Evolutionary conservation across 2,329 filamentous ascomycete species (phyloP).

Genomic region (Monosporascus sp.): DNA sequence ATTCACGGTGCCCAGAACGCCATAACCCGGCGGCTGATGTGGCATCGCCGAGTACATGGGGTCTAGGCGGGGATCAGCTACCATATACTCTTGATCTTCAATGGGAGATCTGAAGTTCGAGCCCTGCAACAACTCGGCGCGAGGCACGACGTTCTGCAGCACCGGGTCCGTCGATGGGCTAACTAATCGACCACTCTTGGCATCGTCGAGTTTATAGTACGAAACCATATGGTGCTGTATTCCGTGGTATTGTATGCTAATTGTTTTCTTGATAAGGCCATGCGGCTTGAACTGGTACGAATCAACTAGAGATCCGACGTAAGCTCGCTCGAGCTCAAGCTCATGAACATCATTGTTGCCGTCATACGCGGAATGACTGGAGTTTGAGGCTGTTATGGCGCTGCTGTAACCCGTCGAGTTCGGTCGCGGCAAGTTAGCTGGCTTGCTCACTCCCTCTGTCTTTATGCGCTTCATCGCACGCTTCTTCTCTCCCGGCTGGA

Average conservation of each 20-base stretch:
- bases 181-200: constrained; percentile 54
- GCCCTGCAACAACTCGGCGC: constrained; percentile 51
- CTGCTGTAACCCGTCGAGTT: constrained; percentile 10
- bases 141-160: constrained; percentile 47
- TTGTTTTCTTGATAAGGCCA: constrained; percentile 88
- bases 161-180: constrained; percentile 52
- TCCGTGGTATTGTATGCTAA: constrained; percentile 70
- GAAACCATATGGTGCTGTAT: constrained; percentile 81
- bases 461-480: constrained; percentile 67
- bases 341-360: constrained; percentile 8
- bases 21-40: background rate
- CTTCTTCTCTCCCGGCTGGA: constrained; percentile 80
- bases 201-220: constrained; percentile 81
- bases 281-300: constrained; percentile 81
- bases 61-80: constrained; percentile 2
- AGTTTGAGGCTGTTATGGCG: background rate
- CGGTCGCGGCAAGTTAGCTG: constrained; percentile 20
- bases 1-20: constrained; percentile 1
- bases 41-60: background rate
- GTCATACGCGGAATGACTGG: constrained; percentile 1
- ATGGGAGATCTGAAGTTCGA: constrained; percentile 64
- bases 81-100: constrained; percentile 40
- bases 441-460: constrained; percentile 33
- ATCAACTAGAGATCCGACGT: constrained; percentile 82
- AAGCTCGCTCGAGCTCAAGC: constrained; percentile 30